Percentiles rank a stretch among this genome's conserved stretches.
Evolutionary conservation across 352 stramenopile species (phyloP).

Genomic region (Phytophthora gonapodyides): DNA sequence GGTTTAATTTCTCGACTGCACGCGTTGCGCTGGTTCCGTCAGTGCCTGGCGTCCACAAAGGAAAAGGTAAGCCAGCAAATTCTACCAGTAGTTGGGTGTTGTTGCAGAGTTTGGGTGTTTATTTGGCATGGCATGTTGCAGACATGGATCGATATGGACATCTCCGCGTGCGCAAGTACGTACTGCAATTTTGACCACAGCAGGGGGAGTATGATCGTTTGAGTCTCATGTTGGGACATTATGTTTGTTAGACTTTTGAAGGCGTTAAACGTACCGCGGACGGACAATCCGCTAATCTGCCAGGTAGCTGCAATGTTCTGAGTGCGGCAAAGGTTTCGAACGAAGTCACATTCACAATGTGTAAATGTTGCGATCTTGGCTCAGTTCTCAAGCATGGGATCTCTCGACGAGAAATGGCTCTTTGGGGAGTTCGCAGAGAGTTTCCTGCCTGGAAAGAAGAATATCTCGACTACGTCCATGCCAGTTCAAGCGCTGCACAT

Average conservation of each 20-base stretch:
- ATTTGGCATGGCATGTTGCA: constrained; percentile 24
- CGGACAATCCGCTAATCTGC: constrained; percentile 72
- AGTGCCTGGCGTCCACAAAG: constrained; percentile 71
- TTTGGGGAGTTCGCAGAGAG: constrained; percentile 75
- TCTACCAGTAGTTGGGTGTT: neutral
- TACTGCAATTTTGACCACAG: constrained; percentile 3
- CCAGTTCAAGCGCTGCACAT: constrained; percentile 68
- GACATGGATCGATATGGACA: constrained; percentile 87
- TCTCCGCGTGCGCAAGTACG: constrained; percentile 66
- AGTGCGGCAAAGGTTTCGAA: too few species aligned
- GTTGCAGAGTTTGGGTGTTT: neutral
- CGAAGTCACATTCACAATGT: constrained; percentile 5
- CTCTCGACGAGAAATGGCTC: constrained; percentile 83
- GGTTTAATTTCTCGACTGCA: constrained; percentile 70
- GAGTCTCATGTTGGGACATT: too few species aligned
- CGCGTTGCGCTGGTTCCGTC: constrained; percentile 66
- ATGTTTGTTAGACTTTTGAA: constrained; percentile 48
- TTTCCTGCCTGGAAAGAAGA: constrained; percentile 55
- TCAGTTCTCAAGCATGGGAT: constrained; percentile 84
- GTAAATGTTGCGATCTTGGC: neutral
- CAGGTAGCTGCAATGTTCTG: constrained; percentile 36
- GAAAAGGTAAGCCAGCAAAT: constrained; percentile 46
- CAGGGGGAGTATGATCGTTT: too few species aligned
- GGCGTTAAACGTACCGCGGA: constrained; percentile 46
- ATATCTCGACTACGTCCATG: constrained; percentile 33